Evolutionary conservation across 1,139 yeast species (phyloP), one percentile per base, ranked within the genome.

Genomic region (Taphrina sp.): DNA sequence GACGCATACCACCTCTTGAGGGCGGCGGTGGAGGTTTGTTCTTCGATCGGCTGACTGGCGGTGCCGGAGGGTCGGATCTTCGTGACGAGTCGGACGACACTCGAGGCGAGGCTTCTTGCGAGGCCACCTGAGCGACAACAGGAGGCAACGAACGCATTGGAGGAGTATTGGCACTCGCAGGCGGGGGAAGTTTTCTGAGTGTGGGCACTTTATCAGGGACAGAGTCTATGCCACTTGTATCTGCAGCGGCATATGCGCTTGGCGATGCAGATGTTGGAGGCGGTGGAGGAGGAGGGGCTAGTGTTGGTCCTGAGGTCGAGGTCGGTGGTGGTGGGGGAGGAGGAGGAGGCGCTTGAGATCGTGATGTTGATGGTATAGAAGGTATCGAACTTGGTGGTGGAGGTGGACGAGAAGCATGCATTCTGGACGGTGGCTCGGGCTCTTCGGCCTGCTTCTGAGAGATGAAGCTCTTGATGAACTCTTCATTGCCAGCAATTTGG

Each of bases 361-460:
- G 54, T 10, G 46, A 31, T 3, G 44, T 12, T 20, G 53, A 31
- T 16, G 52, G 43, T 4, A 33, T 35, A 16, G 31, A n/a, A 3
- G 62, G 29, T 2, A 45, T 39, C 23, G 20, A 24, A 10, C 10
- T 20, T 20, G n/a, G 8, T 19, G 42, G 23, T 1, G 24, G 33
- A 5, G 44, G 44, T 3, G 24, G 31, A 17, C 33, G 44, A 5
- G 44, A 8, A 12, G 44, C 31, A 12, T 20, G 31, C 16, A 14
- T 24, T 16, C 44, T 33, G 16, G 26, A 19, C 39, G 51, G 35
- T 14, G 53, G 92, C 73, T 95, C 95, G 1, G 95, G 95, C 65
- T 86, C 95, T 42, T 85, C 69, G 0, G 95, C 95, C 33, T 89
- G 75, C 66, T 86, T 85, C 59, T 85, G 94, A 1, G 92, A 94